Evolutionary conservation across 306 rosid genomes (phyloP), one percentile per base, ranked within the genome.

Genomic region (Abrus pulchellus): DNA sequence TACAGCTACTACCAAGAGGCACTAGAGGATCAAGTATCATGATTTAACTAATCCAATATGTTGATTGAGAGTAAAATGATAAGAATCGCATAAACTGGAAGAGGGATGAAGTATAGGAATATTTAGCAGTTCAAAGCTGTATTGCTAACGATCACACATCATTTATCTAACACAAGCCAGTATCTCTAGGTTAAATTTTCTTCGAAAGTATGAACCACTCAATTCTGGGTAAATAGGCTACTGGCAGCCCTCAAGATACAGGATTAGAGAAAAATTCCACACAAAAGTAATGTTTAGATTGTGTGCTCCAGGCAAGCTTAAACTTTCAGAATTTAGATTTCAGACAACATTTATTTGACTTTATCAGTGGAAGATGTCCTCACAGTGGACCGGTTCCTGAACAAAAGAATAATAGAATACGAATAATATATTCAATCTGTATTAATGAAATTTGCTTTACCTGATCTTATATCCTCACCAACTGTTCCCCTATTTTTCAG

Each of bases 401-500:
- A 69, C 29, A 60, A 40, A 54, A 41, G 50, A 82, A 65, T 60
- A 45, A 27, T 77, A 61, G 40, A 82, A 72, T 49, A 75, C 30
- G 67, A 68, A 28, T 76, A 28, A 80, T 59, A 32, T 47, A 30
- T 10, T 56, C 53, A 38, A 69, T 55, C 34, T 30, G 64, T 62
- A 71, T 48, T 20, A 13, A 77, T 52, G 80, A 49, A 52, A 55
- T 77, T 60, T 48, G 81, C 80, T 68, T 20, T 86, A 95, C 99
- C 99, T 70, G 97, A 93, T 95, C 99, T 95, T 82, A 95, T 95
- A 87, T 93, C 98, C 80, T 95, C 99, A 69, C 99, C 99, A 80
- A 95, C 99, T 86, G 87, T 77, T 56, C 99, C 99, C 40, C 98
- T 89, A 75, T 95, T 95, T 78, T 88, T 85, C 89, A 95, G 89